Evolutionary conservation across 371 early-diverging fungal genomes (phyloP), one percentile per base, ranked within the genome.

Genomic region (Mortierella sp.): DNA sequence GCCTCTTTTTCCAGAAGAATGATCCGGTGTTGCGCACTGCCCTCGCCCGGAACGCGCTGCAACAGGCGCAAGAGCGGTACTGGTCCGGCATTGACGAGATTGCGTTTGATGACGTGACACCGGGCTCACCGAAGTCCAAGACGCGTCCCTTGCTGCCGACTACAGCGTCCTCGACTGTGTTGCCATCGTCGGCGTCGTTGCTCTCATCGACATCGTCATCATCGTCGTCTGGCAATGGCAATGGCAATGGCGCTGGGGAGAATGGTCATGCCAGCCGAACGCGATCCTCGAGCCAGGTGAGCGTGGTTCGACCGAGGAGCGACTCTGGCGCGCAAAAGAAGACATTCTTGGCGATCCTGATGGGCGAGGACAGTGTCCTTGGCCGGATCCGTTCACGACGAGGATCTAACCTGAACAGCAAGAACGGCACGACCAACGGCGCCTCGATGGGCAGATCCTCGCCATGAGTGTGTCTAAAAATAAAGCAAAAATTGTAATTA

Each of bases 61-160:
- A 65, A 37, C 49, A 50, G 7, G 76, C 76, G 11, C 76, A 76
- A 32, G 76, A 76, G 43, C 60, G 65, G 61, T 76, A 76, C 44
- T 76, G 76, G 76, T 76, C 76, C 1, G 76, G 76, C 14, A 76
- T 76, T 58, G 76, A 76, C 19, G 76, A 76, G 7, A 76, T 76
- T 57, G 70, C 69, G 23, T 76, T 76, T 57, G 70, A 76, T 60
- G 76, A 75, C 39, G 50, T 53, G n/a, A 49, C 50, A 15, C 61
- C 65, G 3, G 69, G 62, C 12, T 73, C 75, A 17, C 68, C 68
- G 24, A 67, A 63, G 28, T 24, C 47, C 50, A 73, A 73, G 56
- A 46, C 43, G 27, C 44, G 50, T n/a, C 64, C 50, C 1, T 17
- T 34, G 49, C 7, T 46, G 37, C 39, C 57, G 2, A n/a, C 48